Base-by-base conservation (phyloP, 2,329 filamentous ascomycete genomes). In the Tolypocladium album region DNA sequence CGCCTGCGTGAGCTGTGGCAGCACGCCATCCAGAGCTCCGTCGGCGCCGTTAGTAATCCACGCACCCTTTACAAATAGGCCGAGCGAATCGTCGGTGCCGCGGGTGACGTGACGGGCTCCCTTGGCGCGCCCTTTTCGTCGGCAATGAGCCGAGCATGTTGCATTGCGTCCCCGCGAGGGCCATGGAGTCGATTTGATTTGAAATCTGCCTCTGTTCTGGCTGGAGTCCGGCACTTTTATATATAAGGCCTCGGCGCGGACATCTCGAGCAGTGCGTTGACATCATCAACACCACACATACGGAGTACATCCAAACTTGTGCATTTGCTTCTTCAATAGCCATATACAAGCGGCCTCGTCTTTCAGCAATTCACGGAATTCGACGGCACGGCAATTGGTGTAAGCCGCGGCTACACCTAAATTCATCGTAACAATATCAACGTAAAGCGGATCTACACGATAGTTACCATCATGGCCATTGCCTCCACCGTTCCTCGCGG, bases 401-500 rank as follows among this genome's bases (percentile, higher is more conserved):
- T 12, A 52, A 52, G 13, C 47, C 27, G 27, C 17, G 4, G 15
- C 15, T 13, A n/a, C 8, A 17, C 17, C 11, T 9, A 3, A 2
- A 50, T 1, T 6, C 1, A 7, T n/a, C 15, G 8, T 9, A 3
- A n/a, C 27, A 31, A 12, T 5, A 27, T 34, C 24, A 15, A 6
- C 3, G 5, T 0, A 4, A 31, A 9, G 11, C 27, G n/a, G n/a
- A n/a, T n/a, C n/a, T n/a, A n/a, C n/a, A n/a, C n/a, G n/a, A 56
- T 27, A 22, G 9, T 1, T n/a, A 34, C 58, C 52, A 60, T 60
- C 62, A 78, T 79, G 76, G 72, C 75, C 64, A 72, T 76, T 66
- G 65, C 74, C 52, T 70, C 74, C 53, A 56, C 64, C n/a, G 68
- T 80, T 15, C 80, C 81, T 45, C 75, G 83, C 60, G 89, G 89